Conservation (phyloP, 345 rosid genomes). For the Aurinia saxatilis region DNA sequence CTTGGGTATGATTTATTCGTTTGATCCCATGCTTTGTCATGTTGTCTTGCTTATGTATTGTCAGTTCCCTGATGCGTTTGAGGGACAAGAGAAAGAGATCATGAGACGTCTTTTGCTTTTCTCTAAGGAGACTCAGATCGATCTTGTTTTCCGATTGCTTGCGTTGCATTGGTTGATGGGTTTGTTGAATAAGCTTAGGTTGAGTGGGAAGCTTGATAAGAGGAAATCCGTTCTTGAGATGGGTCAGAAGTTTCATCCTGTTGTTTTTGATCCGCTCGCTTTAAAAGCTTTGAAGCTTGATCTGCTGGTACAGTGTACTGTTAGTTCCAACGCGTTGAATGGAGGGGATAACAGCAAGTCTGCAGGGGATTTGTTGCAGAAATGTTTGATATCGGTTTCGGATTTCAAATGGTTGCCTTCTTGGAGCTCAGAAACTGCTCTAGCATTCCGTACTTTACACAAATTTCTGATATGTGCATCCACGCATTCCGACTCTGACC, state of each 20-base stretch:
- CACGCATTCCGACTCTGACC: constrained; percentile 54
- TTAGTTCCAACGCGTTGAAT: constrained; percentile 38
- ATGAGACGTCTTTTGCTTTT: constrained; percentile 53
- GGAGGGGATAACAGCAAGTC: constrained; percentile 31
- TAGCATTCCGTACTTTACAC: constrained; percentile 80
- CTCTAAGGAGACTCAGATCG: constrained; percentile 59
- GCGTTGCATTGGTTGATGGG: constrained; percentile 84
- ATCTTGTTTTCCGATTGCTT: constrained; percentile 73
- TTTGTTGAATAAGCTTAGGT: constrained; percentile 41
- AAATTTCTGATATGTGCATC: constrained; percentile 77
- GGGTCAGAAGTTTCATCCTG: constrained; percentile 63
- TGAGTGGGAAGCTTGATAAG: constrained; percentile 42
- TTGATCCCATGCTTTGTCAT: constrained; percentile 74
- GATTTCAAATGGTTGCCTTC: constrained; percentile 94
- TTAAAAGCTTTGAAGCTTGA: constrained; percentile 84
- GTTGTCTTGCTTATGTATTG: constrained; percentile 58
- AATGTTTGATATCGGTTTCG: constrained; percentile 65
- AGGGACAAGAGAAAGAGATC: constrained; percentile 74
- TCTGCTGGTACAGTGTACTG: constrained; percentile 61
- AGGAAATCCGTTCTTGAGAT: constrained; percentile 44
- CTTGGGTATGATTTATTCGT: constrained; percentile 76
- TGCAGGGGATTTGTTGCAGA: constrained; percentile 47
- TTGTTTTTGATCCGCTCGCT: constrained; percentile 91
- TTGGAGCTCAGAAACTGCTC: constrained; percentile 87
- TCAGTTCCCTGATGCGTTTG: constrained; percentile 59